Percentiles rank a stretch among this genome's conserved stretches.
These are phyloP conservation scores for Pichia sp. DNA, from an alignment of 1,139 yeast species.

Conservation along the genomic window DNA sequence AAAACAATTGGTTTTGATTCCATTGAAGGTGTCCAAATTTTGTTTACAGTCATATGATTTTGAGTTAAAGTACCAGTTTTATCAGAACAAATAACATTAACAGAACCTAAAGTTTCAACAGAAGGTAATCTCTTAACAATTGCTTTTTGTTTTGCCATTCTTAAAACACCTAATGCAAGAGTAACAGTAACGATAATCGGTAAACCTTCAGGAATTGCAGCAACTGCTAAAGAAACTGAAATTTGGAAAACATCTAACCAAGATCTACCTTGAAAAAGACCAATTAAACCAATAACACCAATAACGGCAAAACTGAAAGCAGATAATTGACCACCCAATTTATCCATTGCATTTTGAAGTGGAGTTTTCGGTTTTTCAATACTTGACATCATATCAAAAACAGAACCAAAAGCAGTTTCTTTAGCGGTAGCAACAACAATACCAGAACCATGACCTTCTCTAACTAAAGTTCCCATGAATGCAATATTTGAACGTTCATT, in stretches of 20 bases:
- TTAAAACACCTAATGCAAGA: constrained; percentile 83
- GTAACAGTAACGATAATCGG: constrained; percentile 97
- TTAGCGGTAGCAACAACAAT: constrained; percentile 87
- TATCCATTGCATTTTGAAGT: constrained; percentile 88
- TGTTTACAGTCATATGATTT: constrained; percentile 89
- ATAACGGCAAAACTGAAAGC: constrained; percentile 76
- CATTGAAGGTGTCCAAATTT: constrained; percentile 76
- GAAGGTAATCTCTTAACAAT: constrained; percentile 90
- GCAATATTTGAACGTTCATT: constrained; percentile 73
- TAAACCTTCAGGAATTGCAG: constrained; percentile 96
- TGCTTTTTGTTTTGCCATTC: constrained; percentile 92
- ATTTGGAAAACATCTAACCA: constrained; percentile 98
- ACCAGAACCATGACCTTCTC: constrained; percentile 91
- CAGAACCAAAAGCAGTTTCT: constrained; percentile 83
- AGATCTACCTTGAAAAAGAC: constrained; percentile 81
- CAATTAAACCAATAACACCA: constrained; percentile 80
- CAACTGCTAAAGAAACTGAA: constrained; percentile 92
- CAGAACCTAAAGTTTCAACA: constrained; percentile 93
- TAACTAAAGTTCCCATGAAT: constrained; percentile 91
- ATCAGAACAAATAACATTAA: constrained; percentile 90
- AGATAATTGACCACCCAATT: constrained; percentile 83
- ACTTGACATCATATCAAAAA: constrained; percentile 85
- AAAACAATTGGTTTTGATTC: constrained; percentile 10
- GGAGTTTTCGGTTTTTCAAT: constrained; percentile 97
- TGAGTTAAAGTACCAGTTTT: constrained; percentile 94